These are phyloP conservation scores for Diaporthe ilicicola DNA, from an alignment of 2,329 filamentous ascomycete genomes.

Conservation along the genomic window DNA sequence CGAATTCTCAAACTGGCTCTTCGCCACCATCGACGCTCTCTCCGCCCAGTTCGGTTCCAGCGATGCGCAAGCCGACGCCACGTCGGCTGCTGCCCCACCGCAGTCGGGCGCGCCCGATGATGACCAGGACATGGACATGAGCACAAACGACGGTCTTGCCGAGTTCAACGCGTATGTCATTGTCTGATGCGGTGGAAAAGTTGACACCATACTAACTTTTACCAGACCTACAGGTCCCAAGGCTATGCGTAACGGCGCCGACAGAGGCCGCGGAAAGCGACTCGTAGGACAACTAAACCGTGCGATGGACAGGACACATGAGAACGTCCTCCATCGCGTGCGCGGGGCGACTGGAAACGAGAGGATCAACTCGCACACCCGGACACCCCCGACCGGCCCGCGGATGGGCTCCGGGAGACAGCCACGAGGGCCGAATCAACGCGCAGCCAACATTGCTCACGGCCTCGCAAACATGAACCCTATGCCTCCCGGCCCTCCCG, in stretches of 20 bases:
- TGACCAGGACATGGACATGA: constrained; percentile 78
- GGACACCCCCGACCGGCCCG: constrained; percentile 77
- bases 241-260: constrained; percentile 83
- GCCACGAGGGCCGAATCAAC: constrained; percentile 60
- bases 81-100: constrained; percentile 46
- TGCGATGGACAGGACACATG: constrained; percentile 79
- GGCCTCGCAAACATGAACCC: constrained; percentile 57
- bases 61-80: constrained; percentile 42
- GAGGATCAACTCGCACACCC: constrained; percentile 80
- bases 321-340: constrained; percentile 82
- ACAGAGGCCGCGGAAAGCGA: constrained; percentile 75
- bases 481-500: constrained; percentile 46
- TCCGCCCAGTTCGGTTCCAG: constrained; percentile 69
- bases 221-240: constrained; percentile 90
- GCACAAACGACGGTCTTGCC: constrained; percentile 52
- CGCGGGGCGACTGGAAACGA: constrained; percentile 76
- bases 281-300: constrained; percentile 88
- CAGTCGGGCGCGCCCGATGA: constrained; percentile 42
- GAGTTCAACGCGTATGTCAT: constrained; percentile 67
- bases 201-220: constrained; percentile 48
- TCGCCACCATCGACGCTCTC: constrained; percentile 79
- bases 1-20: constrained; percentile 93
- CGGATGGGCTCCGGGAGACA: constrained; percentile 61
- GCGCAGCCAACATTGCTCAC: constrained; percentile 58
- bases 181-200: constrained; percentile 20